These are phyloP conservation scores for Mycosphaerella arachidis DNA, from an alignment of 2,329 filamentous ascomycete species.

Conservation along the genomic window DNA sequence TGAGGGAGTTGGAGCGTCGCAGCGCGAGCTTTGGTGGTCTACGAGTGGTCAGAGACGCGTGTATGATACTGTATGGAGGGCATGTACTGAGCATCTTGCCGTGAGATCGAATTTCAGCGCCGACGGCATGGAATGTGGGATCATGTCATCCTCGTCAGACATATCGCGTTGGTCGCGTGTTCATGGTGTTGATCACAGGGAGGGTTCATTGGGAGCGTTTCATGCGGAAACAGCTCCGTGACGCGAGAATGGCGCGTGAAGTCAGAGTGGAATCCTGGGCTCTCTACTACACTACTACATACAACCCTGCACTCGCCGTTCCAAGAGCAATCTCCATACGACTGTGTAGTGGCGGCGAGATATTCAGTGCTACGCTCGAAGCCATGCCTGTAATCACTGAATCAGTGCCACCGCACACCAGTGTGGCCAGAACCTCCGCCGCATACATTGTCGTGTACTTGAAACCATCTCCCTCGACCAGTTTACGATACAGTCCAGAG, in stretches of 20 bases:
- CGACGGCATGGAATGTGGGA: conserved; percentile 31
- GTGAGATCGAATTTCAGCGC: conserved; percentile 76
- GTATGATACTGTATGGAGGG: neutral
- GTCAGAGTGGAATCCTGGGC: neutral
- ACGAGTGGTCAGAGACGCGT: conserved; percentile 7
- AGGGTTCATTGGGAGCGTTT: neutral
- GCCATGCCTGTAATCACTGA: no score
- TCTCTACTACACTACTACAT: neutral
- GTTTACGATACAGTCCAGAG: neutral
- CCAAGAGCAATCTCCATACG: no score
- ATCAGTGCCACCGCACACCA: no score
- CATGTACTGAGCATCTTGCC: conserved; percentile 71
- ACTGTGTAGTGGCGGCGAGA: no score
- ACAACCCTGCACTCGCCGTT: no score
- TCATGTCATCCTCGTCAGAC: conserved; percentile 22
- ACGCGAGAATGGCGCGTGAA: neutral
- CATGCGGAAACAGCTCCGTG: neutral
- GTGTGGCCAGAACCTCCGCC: no score
- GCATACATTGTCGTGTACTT: no score
- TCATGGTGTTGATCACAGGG: neutral
- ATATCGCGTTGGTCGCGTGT: conserved; percentile 7
- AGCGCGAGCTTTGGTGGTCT: conserved; percentile 93
- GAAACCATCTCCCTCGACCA: no score
- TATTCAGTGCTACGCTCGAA: no score
- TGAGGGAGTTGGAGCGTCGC: conserved; percentile 85